Evolutionary conservation across 495 filamentous ascomycete species (phyloP).

Genomic region (Thozetella sp.): DNA sequence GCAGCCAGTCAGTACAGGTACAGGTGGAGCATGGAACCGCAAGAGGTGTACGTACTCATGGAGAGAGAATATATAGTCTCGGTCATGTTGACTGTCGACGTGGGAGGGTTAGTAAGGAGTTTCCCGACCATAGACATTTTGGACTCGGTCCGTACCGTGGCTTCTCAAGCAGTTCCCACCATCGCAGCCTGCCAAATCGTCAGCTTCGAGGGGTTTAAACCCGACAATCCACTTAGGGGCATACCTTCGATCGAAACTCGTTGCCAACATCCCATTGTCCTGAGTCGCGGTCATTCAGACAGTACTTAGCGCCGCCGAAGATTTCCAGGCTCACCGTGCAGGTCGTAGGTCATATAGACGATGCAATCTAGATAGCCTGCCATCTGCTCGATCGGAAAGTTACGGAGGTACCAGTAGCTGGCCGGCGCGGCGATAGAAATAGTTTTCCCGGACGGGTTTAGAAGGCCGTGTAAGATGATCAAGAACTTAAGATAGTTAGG

Average conservation of each 20-base stretch:
- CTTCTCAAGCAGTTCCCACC: constrained; percentile 35
- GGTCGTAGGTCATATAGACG: constrained; percentile 26
- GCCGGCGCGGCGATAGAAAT: constrained; percentile 23
- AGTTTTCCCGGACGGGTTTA: constrained; percentile 11
- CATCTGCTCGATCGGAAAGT: constrained; percentile 17
- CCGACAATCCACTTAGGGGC: too few relatives aligned
- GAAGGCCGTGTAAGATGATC: background rate
- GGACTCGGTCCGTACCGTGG: constrained; percentile 18
- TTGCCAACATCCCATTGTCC: constrained; percentile 8
- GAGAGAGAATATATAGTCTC: constrained; percentile 32
- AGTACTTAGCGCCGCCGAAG: too few relatives aligned
- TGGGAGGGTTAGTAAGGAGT: background rate
- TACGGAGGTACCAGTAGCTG: constrained; percentile 11
- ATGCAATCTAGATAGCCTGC: constrained; percentile 21
- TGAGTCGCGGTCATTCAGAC: too few relatives aligned
- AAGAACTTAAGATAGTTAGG: constrained; percentile 15
- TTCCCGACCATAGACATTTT: background rate
- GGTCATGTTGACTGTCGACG: constrained; percentile 37
- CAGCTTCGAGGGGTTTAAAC: too few relatives aligned
- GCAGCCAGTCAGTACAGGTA: background rate
- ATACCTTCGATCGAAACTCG: too few relatives aligned
- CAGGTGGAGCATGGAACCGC: background rate
- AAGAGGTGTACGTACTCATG: constrained; percentile 23
- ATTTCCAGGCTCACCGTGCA: too few relatives aligned
- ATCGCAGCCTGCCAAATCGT: constrained; percentile 24